phyloP scores from a whole-genome alignment of 495 filamentous ascomycete species.

The Penicillium manginii region DNA sequence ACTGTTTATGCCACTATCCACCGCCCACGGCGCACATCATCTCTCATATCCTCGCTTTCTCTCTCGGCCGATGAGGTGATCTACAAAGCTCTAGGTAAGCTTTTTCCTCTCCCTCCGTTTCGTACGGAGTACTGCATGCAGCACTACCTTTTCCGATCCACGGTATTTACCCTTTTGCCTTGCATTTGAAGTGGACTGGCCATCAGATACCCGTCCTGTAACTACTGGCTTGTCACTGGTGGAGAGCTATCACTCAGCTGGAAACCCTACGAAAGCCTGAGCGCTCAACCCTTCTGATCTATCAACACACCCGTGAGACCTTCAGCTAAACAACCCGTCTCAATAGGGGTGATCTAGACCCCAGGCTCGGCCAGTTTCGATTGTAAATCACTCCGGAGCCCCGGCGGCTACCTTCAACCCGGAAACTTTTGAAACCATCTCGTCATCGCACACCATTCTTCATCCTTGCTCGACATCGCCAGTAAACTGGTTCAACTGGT shows the following conservation, averaged over 20 bases:
- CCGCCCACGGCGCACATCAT: background rate
- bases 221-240: background rate
- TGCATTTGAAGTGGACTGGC: background rate
- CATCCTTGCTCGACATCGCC: background rate
- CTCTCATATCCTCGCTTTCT: background rate
- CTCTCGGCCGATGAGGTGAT: slow-evolving; percentile 9
- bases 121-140: background rate
- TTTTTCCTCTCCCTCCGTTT: background rate
- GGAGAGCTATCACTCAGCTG: background rate
- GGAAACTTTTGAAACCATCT: slow-evolving; percentile 2
- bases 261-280: background rate
- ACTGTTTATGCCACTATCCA: background rate
- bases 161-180: background rate
- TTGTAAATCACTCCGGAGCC: background rate
- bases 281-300: background rate
- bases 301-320: background rate
- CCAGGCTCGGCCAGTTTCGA: background rate
- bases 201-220: background rate
- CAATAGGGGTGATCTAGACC: slow-evolving; percentile 1
- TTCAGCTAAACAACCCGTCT: background rate
- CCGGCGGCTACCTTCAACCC: background rate
- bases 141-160: background rate
- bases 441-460: slow-evolving; percentile 8
- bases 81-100: slow-evolving; percentile 1
- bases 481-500: background rate